Evolutionary conservation across 192 early-diverging fungal species (phyloP).

Genomic region (Gaertneriomyces semiglobifer): DNA sequence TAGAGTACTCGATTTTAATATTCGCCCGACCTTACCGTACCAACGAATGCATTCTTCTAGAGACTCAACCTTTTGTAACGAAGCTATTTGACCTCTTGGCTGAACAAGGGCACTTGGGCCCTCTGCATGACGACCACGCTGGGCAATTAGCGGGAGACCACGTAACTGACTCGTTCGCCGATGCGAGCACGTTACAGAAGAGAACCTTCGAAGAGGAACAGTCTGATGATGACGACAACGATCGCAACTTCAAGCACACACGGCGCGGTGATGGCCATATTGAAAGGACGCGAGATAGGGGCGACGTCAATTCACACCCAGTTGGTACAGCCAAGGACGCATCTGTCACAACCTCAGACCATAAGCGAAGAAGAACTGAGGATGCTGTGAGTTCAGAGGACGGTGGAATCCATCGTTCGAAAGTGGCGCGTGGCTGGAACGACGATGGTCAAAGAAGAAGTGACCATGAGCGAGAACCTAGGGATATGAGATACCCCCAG

Average conservation of each 20-base stretch:
- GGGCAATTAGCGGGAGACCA: no score
- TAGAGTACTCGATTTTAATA: constrained; percentile 33
- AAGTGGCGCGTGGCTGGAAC: constrained; percentile 1
- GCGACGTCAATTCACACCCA: background rate
- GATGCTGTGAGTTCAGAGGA: constrained; percentile 29
- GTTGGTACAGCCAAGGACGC: background rate
- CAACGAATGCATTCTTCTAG: constrained; percentile 35
- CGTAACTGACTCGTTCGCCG: no score
- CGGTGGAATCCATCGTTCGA: constrained; percentile 2
- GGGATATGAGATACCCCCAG: constrained; percentile 1
- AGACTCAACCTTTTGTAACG: constrained; percentile 64
- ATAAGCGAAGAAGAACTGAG: constrained; percentile 9
- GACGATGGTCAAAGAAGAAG: background rate
- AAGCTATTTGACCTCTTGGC: constrained; percentile 55
- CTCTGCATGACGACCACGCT: background rate
- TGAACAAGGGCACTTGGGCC: constrained; percentile 42
- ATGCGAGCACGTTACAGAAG: no score
- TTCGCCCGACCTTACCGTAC: background rate
- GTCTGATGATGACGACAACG: constrained; percentile 63
- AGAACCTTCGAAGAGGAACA: constrained; percentile 42
- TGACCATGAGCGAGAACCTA: background rate
- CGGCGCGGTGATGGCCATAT: constrained; percentile 24
- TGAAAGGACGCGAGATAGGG: constrained; percentile 6
- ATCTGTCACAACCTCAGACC: constrained; percentile 5
- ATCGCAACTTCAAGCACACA: constrained; percentile 69